Evolutionary conservation across 257 asterid species (phyloP), one percentile per base, ranked within the genome.

Genomic region (Solanum dulcamara): DNA sequence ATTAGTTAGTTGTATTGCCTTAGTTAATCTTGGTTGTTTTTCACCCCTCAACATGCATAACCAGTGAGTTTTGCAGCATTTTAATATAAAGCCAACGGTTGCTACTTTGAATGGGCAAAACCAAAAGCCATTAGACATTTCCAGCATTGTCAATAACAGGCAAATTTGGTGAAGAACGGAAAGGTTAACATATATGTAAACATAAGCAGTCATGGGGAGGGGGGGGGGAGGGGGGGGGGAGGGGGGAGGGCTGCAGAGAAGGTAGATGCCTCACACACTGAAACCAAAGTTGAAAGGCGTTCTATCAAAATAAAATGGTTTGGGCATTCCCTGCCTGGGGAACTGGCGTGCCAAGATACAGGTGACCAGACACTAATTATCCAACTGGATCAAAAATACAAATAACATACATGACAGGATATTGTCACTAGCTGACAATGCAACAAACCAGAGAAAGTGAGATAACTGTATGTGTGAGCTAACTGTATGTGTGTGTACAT

Each of bases 391-490:
- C 28, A 64, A 6, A 83, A 38, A 68, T 60, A 12, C 80, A 83
- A 60, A 83, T 66, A 68, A 48, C 53, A 64, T 4, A 30, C 74
- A 44, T 6, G 26, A 44, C 79, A 38, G 64, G 80, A 50, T 55
- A 33, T 71, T 51, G 72, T 66, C 83, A 68, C 74, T 55, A 51
- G 28, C 37, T 33, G 51, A 55, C 55, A 50, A 33, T 33, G 66
- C 20, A 6, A 8, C 42, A 84, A 48, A 70, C 67, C 51, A 72
- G 83, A 44, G 77, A 82, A 62, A 60, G 57, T 79, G 17, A 86
- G 75, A 81, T n/a, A 37, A 46, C 37, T 60, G 51, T 24, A 57
- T 53, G 89, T 79, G 85, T 55, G 90, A n/a, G n/a, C n/a, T n/a
- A 37, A 46, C 37, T 60, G 51, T 24, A 57, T 53, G 89, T n/a